Evolutionary conservation across 2,329 filamentous ascomycete genomes (phyloP).

Genomic region (Aureobasidium melanogenum): DNA sequence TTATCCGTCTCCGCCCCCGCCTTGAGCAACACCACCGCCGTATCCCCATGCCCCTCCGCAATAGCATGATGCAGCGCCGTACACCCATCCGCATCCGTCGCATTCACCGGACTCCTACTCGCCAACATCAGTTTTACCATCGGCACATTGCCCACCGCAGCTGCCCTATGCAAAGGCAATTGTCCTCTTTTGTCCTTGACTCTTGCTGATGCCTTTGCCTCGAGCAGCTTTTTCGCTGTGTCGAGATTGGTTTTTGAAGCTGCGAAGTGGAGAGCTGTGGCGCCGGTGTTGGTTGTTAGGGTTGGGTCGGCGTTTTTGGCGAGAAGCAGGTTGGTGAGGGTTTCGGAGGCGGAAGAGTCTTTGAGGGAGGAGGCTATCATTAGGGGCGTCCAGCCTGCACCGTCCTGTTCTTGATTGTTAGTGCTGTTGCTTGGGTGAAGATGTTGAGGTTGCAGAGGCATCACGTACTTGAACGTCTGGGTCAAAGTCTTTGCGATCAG

Average conservation of each 20-base stretch:
- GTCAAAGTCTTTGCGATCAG: constrained; percentile 66
- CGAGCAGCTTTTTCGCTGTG: constrained; percentile 66
- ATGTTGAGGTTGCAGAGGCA: too few species aligned
- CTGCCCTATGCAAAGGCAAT: constrained; percentile 81
- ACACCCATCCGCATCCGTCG: constrained; percentile 71
- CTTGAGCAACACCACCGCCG: constrained; percentile 73
- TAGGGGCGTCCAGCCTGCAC: constrained; percentile 70
- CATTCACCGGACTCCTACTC: constrained; percentile 71
- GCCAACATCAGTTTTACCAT: constrained; percentile 74
- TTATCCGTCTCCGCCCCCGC: constrained; percentile 76
- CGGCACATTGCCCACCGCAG: constrained; percentile 79
- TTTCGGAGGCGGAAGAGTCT: constrained; percentile 58
- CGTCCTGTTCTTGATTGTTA: constrained; percentile 44
- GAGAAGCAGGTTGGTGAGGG: constrained; percentile 59
- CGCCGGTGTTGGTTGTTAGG: constrained; percentile 62
- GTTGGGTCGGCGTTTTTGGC: constrained; percentile 63
- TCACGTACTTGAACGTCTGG: constrained; percentile 62
- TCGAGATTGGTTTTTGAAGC: constrained; percentile 85
- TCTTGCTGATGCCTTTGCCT: constrained; percentile 65
- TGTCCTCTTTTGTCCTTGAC: constrained; percentile 83
- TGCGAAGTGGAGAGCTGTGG: constrained; percentile 84
- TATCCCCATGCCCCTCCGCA: constrained; percentile 68
- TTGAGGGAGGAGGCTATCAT: constrained; percentile 74
- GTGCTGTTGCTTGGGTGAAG: background rate
- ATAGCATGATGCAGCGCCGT: constrained; percentile 84